Conservation (phyloP, 352 stramenopile species). For the Phytophthora foliorum region DNA sequence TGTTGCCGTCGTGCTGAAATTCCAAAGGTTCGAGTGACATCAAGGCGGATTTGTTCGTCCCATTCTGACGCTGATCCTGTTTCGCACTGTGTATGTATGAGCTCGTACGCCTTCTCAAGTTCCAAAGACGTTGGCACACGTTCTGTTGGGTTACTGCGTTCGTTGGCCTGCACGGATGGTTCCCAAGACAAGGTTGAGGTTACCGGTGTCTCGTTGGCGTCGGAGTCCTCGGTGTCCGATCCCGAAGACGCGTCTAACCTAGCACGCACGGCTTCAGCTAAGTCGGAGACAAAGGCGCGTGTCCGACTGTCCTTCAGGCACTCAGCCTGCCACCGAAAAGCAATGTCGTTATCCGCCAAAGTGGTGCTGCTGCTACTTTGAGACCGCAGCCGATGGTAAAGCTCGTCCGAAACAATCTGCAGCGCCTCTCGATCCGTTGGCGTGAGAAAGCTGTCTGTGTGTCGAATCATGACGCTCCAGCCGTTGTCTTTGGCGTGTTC, state of each 20-base stretch:
- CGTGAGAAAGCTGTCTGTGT: slow-evolving; percentile 52
- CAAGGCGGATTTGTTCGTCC: slow-evolving; percentile 74
- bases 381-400: slow-evolving; percentile 37
- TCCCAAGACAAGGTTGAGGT: slow-evolving; percentile 26
- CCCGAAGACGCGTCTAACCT: slow-evolving; percentile 52
- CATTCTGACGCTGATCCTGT: slow-evolving; percentile 29
- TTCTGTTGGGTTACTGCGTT: neutral
- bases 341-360: slow-evolving; percentile 30
- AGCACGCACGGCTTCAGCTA: slow-evolving; percentile 60
- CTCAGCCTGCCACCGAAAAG: slow-evolving; percentile 52
- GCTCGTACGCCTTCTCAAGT: slow-evolving; percentile 52
- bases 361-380: slow-evolving; percentile 16
- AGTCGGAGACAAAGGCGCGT: slow-evolving; percentile 54
- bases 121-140: slow-evolving; percentile 20
- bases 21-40: slow-evolving; percentile 79
- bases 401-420: slow-evolving; percentile 40
- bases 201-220: slow-evolving; percentile 40
- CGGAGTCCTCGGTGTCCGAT: slow-evolving; percentile 56
- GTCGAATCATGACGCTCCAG: slow-evolving; percentile 38
- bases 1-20: slow-evolving; percentile 58
- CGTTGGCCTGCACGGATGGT: slow-evolving; percentile 10
- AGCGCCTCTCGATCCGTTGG: slow-evolving; percentile 56
- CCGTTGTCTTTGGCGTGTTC: slow-evolving; percentile 18
- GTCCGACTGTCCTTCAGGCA: slow-evolving; percentile 64
- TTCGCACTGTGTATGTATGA: slow-evolving; percentile 61